Percentiles rank a stretch among this genome's conserved stretches.
Conservation (phyloP, 176 grass and related monocot species). For the Musa troglodytarum region DNA sequence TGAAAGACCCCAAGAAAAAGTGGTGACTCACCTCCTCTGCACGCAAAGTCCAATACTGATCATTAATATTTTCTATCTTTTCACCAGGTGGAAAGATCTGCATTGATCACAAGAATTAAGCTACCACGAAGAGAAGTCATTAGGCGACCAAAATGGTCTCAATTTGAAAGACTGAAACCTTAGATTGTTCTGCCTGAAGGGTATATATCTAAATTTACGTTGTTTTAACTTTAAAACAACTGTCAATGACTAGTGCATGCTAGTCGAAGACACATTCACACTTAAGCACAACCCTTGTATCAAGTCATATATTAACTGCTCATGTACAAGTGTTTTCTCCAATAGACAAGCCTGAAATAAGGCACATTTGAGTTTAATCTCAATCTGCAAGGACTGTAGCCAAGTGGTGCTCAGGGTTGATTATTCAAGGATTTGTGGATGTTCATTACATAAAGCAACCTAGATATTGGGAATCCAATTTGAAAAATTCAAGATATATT, state of each 20-base stretch:
- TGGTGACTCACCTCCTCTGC: constrained; percentile 45
- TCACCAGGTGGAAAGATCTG: constrained; percentile 45
- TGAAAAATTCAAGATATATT: neutral
- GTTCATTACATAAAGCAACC: too few species aligned
- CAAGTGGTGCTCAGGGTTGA: too few species aligned
- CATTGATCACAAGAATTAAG: constrained; percentile 9
- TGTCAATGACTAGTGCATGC: neutral
- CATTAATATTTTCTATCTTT: constrained; percentile 42
- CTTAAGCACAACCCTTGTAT: neutral
- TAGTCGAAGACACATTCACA: neutral
- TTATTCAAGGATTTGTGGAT: too few species aligned
- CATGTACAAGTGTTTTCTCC: too few species aligned
- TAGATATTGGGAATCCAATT: too few species aligned
- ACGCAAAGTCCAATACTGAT: constrained; percentile 31
- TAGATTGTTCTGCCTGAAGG: neutral
- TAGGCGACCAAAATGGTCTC: neutral
- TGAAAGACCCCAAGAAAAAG: neutral
- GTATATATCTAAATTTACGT: too few species aligned
- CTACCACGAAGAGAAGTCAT: neutral
- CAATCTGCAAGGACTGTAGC: too few species aligned
- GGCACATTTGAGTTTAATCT: too few species aligned
- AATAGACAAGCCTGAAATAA: too few species aligned
- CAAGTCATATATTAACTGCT: too few species aligned
- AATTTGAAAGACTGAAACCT: neutral
- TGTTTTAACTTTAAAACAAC: neutral